Base-by-base conservation (phyloP, 306 rosid species). In the Casuarina equisetifolia region DNA sequence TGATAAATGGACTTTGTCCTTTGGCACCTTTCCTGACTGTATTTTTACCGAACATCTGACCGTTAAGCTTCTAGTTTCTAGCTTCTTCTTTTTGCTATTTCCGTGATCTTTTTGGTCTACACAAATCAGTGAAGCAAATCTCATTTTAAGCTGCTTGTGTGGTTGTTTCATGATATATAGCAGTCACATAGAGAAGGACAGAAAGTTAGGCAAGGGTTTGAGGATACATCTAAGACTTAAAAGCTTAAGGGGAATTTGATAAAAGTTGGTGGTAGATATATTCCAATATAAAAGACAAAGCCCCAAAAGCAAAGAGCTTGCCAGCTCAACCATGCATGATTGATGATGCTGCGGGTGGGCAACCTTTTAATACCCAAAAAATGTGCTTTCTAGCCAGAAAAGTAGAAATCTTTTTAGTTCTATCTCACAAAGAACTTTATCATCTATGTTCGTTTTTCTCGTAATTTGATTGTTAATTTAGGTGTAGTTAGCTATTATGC, bases 291-390 rank as follows among this genome's bases (percentile, higher is more conserved):
- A 10, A 59, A 59, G 38, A 32, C 42, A 59, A 25, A 3, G 20
- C 53, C 70, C 77, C 67, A 49, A 20, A 71, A 74, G 72, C 70
- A 66, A 77, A 77, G 55, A 55, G 57, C 42, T 54, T 76, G 32
- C 38, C 40, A 45, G 53, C 71, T 57, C 70, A 59, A 52, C 71
- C 69, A 54, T 72, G 40, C 69, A 63, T 72, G 40, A 50, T 69
- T 69, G 69, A 36, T 36, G 44, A 62, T 62, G 17, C 5, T 35
- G 43, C 52, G 25, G 8, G 4, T 74, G 44, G 63, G 72, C 32
- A 19, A 36, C 72, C 71, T 69, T 57, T 9, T 59, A 40, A 52
- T 79, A 43, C 58, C 80, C 0, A 7, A 76, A 69, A 61, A 68
- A 38, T 55, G 32, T 53, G 35, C 35, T 16, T 20, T 38, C 70